These are phyloP conservation scores for Emmonsiellopsis sp. DNA, from an alignment of 2,329 filamentous ascomycete species.

Conservation along the genomic window DNA sequence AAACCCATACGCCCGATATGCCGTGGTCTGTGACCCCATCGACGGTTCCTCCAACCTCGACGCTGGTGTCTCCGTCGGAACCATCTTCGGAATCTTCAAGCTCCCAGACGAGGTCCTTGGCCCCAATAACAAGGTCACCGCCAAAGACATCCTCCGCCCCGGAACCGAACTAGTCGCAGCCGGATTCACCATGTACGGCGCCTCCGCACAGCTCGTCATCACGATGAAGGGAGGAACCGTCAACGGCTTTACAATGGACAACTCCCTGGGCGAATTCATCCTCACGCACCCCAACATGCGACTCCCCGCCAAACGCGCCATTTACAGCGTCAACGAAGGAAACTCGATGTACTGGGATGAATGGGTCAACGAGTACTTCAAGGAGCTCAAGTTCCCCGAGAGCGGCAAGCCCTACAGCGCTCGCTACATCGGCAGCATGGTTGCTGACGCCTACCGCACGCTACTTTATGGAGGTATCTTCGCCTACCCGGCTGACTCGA, in stretches of 20 bases:
- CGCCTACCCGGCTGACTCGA: slow-evolving; percentile 94
- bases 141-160: slow-evolving; percentile 71
- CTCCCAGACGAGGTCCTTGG: slow-evolving; percentile 55
- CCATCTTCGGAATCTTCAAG: slow-evolving; percentile 92
- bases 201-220: slow-evolving; percentile 89
- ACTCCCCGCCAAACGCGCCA: slow-evolving; percentile 67
- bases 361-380: slow-evolving; percentile 75
- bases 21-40: slow-evolving; percentile 94
- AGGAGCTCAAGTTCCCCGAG: slow-evolving; percentile 71
- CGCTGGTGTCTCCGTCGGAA: slow-evolving; percentile 93
- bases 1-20: slow-evolving; percentile 68
- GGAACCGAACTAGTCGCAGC: slow-evolving; percentile 86
- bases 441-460: slow-evolving; percentile 94
- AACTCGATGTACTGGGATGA: slow-evolving; percentile 97
- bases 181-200: slow-evolving; percentile 99
- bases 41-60: slow-evolving; percentile 97
- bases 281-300: slow-evolving; percentile 92
- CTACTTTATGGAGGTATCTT: slow-evolving; percentile 94
- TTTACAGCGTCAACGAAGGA: slow-evolving; percentile 98
- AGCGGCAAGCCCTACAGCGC: slow-evolving; percentile 79
- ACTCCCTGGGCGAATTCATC: slow-evolving; percentile 95
- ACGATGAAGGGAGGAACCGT: slow-evolving; percentile 89
- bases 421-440: slow-evolving; percentile 96
- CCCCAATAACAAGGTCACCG: slow-evolving; percentile 46
- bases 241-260: slow-evolving; percentile 97